Percentiles rank a stretch among this genome's conserved stretches.
Conservation (phyloP, 140 eudicot genomes). For the Flaveria floridana region DNA sequence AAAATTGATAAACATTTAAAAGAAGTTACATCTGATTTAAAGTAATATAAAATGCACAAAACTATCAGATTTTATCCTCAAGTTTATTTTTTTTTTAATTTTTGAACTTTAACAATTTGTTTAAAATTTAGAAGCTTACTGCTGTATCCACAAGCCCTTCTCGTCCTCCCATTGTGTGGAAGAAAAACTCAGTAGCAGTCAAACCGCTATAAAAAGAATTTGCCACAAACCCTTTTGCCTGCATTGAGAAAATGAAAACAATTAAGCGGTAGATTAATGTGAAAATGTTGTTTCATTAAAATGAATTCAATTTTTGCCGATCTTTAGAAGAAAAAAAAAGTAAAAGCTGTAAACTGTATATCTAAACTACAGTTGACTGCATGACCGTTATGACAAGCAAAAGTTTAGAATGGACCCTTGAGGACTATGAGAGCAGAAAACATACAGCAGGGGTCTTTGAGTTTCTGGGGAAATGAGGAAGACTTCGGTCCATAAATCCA, state of each 20-base stretch:
- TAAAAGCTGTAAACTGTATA: neutral
- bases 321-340: neutral
- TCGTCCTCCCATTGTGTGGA: conserved; percentile 98
- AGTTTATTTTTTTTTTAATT: no score
- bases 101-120: neutral
- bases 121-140: conserved; percentile 42
- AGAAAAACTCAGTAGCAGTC: conserved; percentile 92
- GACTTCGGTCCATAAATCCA: conserved; percentile 85
- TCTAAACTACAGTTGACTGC: neutral
- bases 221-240: conserved; percentile 96
- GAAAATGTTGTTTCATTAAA: neutral
- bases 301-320: no score
- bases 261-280: neutral
- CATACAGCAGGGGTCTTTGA: conserved; percentile 83
- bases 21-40: neutral
- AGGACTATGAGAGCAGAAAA: neutral
- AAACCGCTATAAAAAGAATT: conserved; percentile 92
- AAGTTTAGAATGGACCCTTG: neutral
- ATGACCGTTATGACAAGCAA: neutral
- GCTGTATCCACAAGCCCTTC: conserved; percentile 99
- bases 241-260: conserved; percentile 26
- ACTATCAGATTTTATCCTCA: neutral
- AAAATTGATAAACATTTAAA: neutral
- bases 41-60: neutral
- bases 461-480: conserved; percentile 76